Conservation (phyloP, 2,329 filamentous ascomycete species). For the Parastagonospora avenae region DNA sequence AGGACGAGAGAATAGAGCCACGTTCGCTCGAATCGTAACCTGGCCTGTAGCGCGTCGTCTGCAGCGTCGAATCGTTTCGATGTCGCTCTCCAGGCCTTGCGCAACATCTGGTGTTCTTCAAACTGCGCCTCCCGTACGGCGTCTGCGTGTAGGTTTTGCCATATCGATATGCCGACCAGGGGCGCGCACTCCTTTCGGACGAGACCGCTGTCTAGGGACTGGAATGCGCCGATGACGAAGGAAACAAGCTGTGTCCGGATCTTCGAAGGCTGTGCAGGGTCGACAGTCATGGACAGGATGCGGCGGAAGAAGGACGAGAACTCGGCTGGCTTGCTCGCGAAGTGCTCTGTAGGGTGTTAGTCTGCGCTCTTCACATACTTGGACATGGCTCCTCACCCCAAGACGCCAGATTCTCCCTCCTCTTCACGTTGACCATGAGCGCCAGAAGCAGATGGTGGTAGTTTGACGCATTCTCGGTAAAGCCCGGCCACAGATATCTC, state of each 20-base stretch:
- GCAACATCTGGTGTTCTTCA: slow-evolving; percentile 73
- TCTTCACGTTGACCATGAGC: slow-evolving; percentile 85
- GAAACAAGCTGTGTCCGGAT: slow-evolving; percentile 79
- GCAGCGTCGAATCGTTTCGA: slow-evolving; percentile 85
- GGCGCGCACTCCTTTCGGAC: slow-evolving; percentile 97
- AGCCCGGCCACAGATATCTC: slow-evolving; percentile 93
- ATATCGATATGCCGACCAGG: slow-evolving; percentile 90
- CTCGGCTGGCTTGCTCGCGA: slow-evolving; percentile 75
- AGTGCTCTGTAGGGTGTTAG: slow-evolving; percentile 64
- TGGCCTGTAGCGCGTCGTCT: slow-evolving; percentile 77
- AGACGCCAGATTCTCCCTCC: slow-evolving; percentile 81
- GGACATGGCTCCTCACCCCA: slow-evolving; percentile 68
- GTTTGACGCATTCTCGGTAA: slow-evolving; percentile 85
- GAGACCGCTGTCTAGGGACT: slow-evolving; percentile 85
- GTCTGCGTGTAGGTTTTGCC: slow-evolving; percentile 89
- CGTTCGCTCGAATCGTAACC: slow-evolving; percentile 85
- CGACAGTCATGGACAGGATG: slow-evolving; percentile 81
- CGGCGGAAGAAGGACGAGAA: slow-evolving; percentile 91
- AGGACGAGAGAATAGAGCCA: slow-evolving; percentile 89
- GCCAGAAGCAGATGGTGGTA: slow-evolving; percentile 88
- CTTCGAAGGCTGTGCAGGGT: slow-evolving; percentile 50
- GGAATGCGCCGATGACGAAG: slow-evolving; percentile 90
- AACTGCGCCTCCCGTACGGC: slow-evolving; percentile 73
- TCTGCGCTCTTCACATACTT: slow-evolving; percentile 11
- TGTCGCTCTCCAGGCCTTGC: slow-evolving; percentile 89